phyloP scores from a whole-genome alignment of 352 stramenopile species.

The Phytophthora lateralis region DNA sequence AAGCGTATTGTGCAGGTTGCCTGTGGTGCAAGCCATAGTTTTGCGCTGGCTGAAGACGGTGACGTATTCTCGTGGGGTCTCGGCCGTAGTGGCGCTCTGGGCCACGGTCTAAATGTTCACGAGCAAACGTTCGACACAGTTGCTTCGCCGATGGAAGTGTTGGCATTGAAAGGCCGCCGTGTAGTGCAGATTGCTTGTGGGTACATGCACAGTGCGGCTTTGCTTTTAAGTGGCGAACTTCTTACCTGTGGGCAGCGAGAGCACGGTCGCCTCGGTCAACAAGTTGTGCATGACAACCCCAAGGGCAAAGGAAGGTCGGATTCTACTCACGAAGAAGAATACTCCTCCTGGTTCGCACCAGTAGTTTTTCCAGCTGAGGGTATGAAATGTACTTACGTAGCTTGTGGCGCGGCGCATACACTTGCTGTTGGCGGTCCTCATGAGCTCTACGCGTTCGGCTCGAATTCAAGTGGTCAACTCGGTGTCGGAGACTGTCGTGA shows the following conservation, averaged over 20 bases:
- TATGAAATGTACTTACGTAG: constrained; percentile 51
- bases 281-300: neutral
- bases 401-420: constrained; percentile 68
- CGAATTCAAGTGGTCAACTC: constrained; percentile 64
- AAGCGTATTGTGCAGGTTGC: constrained; percentile 66
- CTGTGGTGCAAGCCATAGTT: constrained; percentile 64
- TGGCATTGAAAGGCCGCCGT: constrained; percentile 44
- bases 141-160: constrained; percentile 56
- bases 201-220: constrained; percentile 61
- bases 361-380: constrained; percentile 8
- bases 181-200: constrained; percentile 60
- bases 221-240: constrained; percentile 49
- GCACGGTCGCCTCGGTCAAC: constrained; percentile 58
- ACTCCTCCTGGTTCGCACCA: constrained; percentile 49
- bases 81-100: constrained; percentile 56
- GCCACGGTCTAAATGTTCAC: constrained; percentile 47
- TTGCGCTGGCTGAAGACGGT: constrained; percentile 66
- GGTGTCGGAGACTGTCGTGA: constrained; percentile 65
- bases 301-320: constrained; percentile 6
- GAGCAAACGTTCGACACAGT: constrained; percentile 41
- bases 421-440: constrained; percentile 46
- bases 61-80: constrained; percentile 74
- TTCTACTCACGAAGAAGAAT: constrained; percentile 11
- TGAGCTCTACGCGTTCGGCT: constrained; percentile 59
- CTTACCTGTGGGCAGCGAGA: constrained; percentile 69